Percentiles rank a stretch among this genome's conserved stretches.
Conservation (phyloP, 352 stramenopile genomes). For the Aphanomyces euteiches region DNA sequence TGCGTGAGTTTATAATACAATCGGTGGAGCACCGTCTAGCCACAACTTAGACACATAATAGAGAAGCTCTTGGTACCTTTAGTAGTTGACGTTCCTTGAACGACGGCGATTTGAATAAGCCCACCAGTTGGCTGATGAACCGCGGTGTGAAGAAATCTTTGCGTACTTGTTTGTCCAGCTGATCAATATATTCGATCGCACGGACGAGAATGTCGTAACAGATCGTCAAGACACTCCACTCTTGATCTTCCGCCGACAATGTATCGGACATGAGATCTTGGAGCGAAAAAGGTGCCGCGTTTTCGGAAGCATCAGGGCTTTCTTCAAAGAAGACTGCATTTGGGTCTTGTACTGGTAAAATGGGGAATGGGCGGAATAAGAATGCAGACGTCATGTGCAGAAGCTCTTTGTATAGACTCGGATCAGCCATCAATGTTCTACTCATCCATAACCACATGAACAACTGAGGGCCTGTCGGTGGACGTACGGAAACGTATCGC, state of each 20-base stretch:
- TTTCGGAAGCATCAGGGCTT: neutral
- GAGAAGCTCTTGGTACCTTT: constrained; percentile 36
- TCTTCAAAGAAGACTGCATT: constrained; percentile 84
- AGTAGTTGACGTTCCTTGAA: constrained; percentile 83
- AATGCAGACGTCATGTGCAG: constrained; percentile 75
- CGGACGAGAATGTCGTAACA: constrained; percentile 81
- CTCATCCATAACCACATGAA: neutral
- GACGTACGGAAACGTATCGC: constrained; percentile 57
- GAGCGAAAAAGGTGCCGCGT: neutral
- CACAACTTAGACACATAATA: neutral
- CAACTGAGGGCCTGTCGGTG: neutral
- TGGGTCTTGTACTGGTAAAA: constrained; percentile 47
- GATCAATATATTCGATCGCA: constrained; percentile 85
- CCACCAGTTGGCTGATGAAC: constrained; percentile 77
- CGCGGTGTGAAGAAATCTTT: constrained; percentile 82
- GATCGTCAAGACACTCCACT: constrained; percentile 72
- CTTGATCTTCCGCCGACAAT: constrained; percentile 52
- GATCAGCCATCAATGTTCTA: constrained; percentile 49
- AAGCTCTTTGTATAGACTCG: constrained; percentile 76
- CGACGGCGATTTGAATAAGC: constrained; percentile 83
- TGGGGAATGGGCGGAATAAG: constrained; percentile 75
- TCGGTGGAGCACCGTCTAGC: constrained; percentile 63
- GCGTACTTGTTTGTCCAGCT: constrained; percentile 81
- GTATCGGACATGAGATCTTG: constrained; percentile 16
- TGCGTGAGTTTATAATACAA: constrained; percentile 90